Percentiles rank a stretch among this genome's conserved stretches.
Conservation (phyloP, 345 rosid genomes). For the Arabidopsis arenosa region DNA sequence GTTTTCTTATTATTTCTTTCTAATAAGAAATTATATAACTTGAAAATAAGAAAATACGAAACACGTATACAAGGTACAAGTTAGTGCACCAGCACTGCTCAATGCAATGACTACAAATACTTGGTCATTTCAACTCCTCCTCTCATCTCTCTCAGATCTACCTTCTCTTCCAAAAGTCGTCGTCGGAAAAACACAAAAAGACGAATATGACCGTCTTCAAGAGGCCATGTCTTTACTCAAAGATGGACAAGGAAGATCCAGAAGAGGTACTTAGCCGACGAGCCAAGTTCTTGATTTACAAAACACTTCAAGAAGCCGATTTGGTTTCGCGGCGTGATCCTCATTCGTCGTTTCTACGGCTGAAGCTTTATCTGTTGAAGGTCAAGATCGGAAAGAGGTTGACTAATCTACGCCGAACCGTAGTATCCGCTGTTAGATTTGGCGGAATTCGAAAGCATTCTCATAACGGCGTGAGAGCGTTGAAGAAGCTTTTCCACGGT, state of each 20-base stretch:
- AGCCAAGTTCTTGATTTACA: slow-evolving; percentile 91
- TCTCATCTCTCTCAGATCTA: slow-evolving; percentile 17
- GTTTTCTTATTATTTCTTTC: not conserved
- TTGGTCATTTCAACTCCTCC: slow-evolving; percentile 4
- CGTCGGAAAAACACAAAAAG: slow-evolving; percentile 5
- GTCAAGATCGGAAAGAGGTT: slow-evolving; percentile 69
- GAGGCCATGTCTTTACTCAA: slow-evolving; percentile 55
- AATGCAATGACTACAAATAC: slow-evolving; percentile 52
- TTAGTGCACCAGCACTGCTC: slow-evolving; percentile 51
- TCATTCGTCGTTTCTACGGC: slow-evolving; percentile 52
- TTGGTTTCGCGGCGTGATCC: slow-evolving; percentile 44
- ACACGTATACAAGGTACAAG: slow-evolving; percentile 37
- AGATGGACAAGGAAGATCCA: slow-evolving; percentile 71
- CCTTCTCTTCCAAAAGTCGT: not conserved
- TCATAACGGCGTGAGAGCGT: slow-evolving; percentile 31
- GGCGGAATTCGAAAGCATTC: slow-evolving; percentile 43
- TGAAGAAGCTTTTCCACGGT: slow-evolving; percentile 40
- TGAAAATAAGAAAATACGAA: not conserved
- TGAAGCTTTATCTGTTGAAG: slow-evolving; percentile 60
- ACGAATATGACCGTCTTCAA: slow-evolving; percentile 51
- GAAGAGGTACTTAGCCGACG: slow-evolving; percentile 60
- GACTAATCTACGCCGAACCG: slow-evolving; percentile 47
- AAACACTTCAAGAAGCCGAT: slow-evolving; percentile 53
- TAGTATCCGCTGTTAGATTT: slow-evolving; percentile 33
- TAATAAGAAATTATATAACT: not conserved